These are phyloP conservation scores for Jamesozyma piceae DNA, from an alignment of 805 yeast genomes.

Conservation along the genomic window DNA sequence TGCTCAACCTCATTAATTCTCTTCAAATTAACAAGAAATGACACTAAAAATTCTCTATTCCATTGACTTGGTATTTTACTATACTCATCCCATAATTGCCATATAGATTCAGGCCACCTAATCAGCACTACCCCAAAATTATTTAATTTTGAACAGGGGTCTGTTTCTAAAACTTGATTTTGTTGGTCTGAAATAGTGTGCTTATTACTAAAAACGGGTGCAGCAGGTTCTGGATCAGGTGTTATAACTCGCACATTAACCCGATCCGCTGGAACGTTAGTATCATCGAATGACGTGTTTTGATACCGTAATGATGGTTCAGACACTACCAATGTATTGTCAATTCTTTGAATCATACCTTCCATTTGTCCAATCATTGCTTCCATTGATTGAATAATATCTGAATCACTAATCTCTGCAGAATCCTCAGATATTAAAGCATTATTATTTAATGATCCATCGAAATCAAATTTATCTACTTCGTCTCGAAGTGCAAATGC, in stretches of 20 bases:
- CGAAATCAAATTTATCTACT: slow-evolving; percentile 24
- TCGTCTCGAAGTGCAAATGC: slow-evolving; percentile 19
- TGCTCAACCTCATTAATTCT: slow-evolving; percentile 8
- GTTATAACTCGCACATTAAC: neutral
- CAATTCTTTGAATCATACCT: slow-evolving; percentile 1
- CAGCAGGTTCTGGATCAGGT: neutral
- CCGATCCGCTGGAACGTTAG: neutral
- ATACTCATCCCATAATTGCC: slow-evolving; percentile 27
- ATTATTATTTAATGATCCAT: slow-evolving; percentile 5
- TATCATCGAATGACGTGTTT: neutral
- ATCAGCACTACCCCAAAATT: slow-evolving; percentile 25
- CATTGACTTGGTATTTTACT: slow-evolving; percentile 22
- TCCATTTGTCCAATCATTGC: neutral
- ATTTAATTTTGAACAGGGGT: slow-evolving; percentile 18
- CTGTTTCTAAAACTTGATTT: neutral
- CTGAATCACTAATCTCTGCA: neutral
- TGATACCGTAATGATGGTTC: neutral
- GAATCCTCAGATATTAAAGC: neutral
- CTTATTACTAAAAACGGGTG: neutral
- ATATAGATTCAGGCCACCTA: slow-evolving; percentile 23
- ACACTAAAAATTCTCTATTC: slow-evolving; percentile 18
- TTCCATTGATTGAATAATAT: neutral
- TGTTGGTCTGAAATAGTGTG: neutral
- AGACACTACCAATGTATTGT: neutral
- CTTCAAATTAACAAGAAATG: slow-evolving; percentile 14